Base-by-base conservation (phyloP, 108 stramenopile species). In the Aurantiochytrium sp. region DNA sequence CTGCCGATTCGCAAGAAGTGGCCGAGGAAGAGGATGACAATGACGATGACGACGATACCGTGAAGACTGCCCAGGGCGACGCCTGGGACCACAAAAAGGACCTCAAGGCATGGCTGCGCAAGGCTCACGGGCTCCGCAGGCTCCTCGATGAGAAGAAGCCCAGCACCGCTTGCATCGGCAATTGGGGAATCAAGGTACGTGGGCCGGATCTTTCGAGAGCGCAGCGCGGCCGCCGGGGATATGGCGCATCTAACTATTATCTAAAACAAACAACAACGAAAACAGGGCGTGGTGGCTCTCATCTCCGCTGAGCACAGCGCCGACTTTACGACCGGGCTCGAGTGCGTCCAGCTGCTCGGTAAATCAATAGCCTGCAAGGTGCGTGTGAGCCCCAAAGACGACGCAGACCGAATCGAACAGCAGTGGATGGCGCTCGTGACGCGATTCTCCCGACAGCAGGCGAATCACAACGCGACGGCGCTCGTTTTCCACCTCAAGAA, bases 151-250 rank as follows among this genome's bases (percentile, higher is more conserved):
- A 6, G 24, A 81, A 48, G 0, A 65, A 4, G 59, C 73, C 73
- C 21, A 81, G 73, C 45, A 81, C 73, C 36, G 73, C 42, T 12
- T 81, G 73, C 30, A 81, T 81, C 30, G 73, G 73, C 0, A 81
- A 81, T 24, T 81, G 73, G 73, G 73, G 73, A 6, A 48, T 81
- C 36, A 81, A 81, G 45, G 73, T 48, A 81, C 6, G 73, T 81
- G 0, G n/a, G n/a, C n/a, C n/a, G n/a, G n/a, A n/a, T n/a, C n/a
- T n/a, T n/a, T n/a, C n/a, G n/a, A n/a, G n/a, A n/a, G n/a, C n/a
- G n/a, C n/a, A n/a, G n/a, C n/a, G n/a, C n/a, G n/a, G n/a, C n/a
- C n/a, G n/a, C n/a, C n/a, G n/a, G n/a, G n/a, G n/a, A n/a, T n/a
- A n/a, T n/a, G n/a, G n/a, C n/a, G n/a, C n/a, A n/a, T n/a, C n/a